Base-by-base conservation (phyloP, 345 rosid genomes). In the Gossypium mustelinum region DNA sequence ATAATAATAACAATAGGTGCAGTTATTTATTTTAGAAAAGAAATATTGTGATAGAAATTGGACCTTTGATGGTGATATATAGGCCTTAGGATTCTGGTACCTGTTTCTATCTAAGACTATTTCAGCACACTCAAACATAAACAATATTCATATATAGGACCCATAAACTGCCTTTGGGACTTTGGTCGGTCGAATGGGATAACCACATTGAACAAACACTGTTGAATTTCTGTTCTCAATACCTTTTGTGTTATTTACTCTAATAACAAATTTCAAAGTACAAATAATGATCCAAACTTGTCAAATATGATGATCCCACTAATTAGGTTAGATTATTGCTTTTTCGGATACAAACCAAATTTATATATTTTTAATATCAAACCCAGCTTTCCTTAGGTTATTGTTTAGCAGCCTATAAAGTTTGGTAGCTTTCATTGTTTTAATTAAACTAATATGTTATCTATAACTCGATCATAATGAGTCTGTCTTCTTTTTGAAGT, bases 101-200 rank as follows among this genome's bases (percentile, higher is more conserved):
- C 25, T 68, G 82, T 84, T 75, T 52, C 80, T 77, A 77, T 81
- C 87, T 43, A 45, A 25, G 22, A 50, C 44, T 50, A 51, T 51
- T 68, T 66, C 27, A 25, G 44, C 72, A 20, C 75, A 16, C 34
- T 13, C 39, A 56, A 56, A 16, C 11, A 9, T 51, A 47, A 48
- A 17, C 57, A 14, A 25, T 25, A 25, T 60, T 25, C 5, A 68
- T 7, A 39, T 4, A 72, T 47, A 74, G 79, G 86, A 74, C 84
- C 84, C 83, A 76, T 76, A 18, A 44, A 9, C 76, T 55, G 4
- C 67, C 79, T 83, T 83, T 84, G 79, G 76, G 75, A 59, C 68
- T 67, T 79, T 77, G 87, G 92, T 79, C 85, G 88, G 89, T 54
- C 68, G 54, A 73, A 68, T 52, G 41, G 34, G 68, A 67, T 64